phyloP scores from a whole-genome alignment of 192 early-diverging fungal genomes.

The Backusella morwellensis region DNA sequence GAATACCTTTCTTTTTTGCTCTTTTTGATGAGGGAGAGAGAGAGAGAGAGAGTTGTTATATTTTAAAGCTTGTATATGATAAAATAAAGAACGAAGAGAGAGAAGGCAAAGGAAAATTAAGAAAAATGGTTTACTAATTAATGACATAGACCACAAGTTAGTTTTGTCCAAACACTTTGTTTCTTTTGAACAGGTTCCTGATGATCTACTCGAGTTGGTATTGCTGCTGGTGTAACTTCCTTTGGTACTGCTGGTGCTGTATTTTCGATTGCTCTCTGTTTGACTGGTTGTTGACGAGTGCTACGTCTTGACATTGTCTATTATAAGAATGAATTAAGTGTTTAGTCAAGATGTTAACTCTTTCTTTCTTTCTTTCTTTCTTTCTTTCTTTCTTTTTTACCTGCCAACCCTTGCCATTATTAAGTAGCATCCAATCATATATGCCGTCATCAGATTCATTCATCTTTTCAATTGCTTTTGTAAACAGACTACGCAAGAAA shows the following conservation, averaged over 20 bases:
- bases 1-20: not conserved
- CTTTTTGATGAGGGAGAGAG: not conserved
- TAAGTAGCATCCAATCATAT: conserved; percentile 89
- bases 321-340: not conserved
- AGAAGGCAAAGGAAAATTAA: not conserved
- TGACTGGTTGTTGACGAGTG: conserved; percentile 13
- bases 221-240: not conserved
- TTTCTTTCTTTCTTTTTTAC: not conserved
- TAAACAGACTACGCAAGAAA: conserved; percentile 82
- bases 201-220: not conserved
- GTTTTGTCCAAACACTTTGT: conserved; percentile 8
- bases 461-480: conserved; percentile 68
- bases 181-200: not conserved
- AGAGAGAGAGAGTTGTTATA: not conserved
- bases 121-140: not conserved
- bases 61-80: not conserved
- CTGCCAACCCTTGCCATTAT: conserved; percentile 58
- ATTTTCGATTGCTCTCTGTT: not conserved
- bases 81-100: conserved; percentile 1
- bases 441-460: conserved; percentile 85
- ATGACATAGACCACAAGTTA: conserved; percentile 28
- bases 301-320: conserved; percentile 32
- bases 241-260: not conserved
- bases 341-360: not conserved
- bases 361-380: not conserved